phyloP scores from a whole-genome alignment of 352 stramenopile genomes.

The Pythium brassicae region DNA sequence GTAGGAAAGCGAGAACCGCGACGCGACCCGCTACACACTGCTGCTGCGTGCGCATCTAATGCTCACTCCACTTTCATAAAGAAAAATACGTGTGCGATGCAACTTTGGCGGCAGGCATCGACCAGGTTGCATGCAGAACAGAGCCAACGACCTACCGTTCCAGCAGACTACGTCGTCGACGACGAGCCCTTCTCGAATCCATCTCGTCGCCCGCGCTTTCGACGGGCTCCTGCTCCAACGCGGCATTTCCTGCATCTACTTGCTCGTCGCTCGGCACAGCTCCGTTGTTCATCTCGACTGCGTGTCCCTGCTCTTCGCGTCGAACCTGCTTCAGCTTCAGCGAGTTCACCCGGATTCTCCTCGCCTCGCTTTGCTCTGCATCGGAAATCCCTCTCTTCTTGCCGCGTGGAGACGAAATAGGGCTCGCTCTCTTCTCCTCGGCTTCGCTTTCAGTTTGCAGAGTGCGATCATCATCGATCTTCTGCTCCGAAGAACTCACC shows the following conservation, averaged over 20 bases:
- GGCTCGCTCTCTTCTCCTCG: not conserved
- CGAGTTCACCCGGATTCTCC: not conserved
- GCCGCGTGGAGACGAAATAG: not conserved
- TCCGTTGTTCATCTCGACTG: not conserved
- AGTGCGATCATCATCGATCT: not conserved
- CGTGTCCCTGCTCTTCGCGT: not conserved
- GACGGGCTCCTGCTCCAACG: not conserved
- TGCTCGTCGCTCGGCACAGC: not conserved
- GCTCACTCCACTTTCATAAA: constrained; percentile 3
- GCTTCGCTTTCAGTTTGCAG: too few species aligned
- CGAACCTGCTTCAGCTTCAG: constrained; percentile 2
- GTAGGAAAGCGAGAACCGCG: not conserved
- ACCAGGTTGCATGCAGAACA: too few species aligned
- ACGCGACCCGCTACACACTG: not conserved
- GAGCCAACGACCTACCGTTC: not conserved
- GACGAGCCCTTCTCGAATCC: constrained; percentile 24
- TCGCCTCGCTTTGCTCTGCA: constrained; percentile 14
- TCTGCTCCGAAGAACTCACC: not conserved
- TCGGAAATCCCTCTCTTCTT: constrained; percentile 1
- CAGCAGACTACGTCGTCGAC: constrained; percentile 21
- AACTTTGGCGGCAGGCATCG: too few species aligned
- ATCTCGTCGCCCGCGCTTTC: constrained; percentile 19
- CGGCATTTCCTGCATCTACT: not conserved
- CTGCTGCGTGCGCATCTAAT: too few species aligned
- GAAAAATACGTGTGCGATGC: constrained; percentile 1